Conservation (phyloP, 2,329 filamentous ascomycete genomes). For the Neophaeococcomyces aloes region DNA sequence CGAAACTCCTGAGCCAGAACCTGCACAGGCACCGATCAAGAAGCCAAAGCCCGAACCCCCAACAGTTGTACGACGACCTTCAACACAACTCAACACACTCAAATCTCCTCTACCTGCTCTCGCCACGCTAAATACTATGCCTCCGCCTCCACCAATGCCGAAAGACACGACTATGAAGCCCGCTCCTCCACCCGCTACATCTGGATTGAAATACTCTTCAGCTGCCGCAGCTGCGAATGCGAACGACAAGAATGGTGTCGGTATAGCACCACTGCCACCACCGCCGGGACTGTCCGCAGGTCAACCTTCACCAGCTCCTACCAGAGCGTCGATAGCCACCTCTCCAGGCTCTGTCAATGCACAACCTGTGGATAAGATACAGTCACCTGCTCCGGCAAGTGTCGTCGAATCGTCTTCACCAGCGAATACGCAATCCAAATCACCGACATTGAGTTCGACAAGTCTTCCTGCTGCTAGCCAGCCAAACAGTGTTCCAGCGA, state of each 20-base stretch:
- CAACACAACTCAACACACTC: constrained; percentile 53
- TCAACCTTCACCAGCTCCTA: constrained; percentile 36
- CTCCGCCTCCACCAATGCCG: constrained; percentile 29
- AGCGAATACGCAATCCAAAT: constrained; percentile 37
- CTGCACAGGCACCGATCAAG: constrained; percentile 43
- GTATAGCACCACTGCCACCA: constrained; percentile 85
- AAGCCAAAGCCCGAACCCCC: constrained; percentile 49
- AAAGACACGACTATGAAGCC: constrained; percentile 73
- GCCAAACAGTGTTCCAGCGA: constrained; percentile 34
- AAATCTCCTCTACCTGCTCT: constrained; percentile 83
- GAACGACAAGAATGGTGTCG: constrained; percentile 75
- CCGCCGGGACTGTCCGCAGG: constrained; percentile 54
- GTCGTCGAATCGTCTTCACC: constrained; percentile 25
- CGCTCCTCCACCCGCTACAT: constrained; percentile 70
- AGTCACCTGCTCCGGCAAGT: constrained; percentile 28
- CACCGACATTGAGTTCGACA: constrained; percentile 40
- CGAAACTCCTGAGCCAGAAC: constrained; percentile 51
- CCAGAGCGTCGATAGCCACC: constrained; percentile 45
- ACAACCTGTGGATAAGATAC: constrained; percentile 36
- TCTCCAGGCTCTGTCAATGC: constrained; percentile 44
- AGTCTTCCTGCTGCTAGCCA: constrained; percentile 33
- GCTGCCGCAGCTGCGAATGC: constrained; percentile 88
- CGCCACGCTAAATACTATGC: constrained; percentile 67
- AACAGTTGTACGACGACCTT: constrained; percentile 57
- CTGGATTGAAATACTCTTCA: constrained; percentile 89